These are phyloP conservation scores for Calonectria pauciramosa DNA, from an alignment of 2,329 filamentous ascomycete genomes.

Conservation along the genomic window DNA sequence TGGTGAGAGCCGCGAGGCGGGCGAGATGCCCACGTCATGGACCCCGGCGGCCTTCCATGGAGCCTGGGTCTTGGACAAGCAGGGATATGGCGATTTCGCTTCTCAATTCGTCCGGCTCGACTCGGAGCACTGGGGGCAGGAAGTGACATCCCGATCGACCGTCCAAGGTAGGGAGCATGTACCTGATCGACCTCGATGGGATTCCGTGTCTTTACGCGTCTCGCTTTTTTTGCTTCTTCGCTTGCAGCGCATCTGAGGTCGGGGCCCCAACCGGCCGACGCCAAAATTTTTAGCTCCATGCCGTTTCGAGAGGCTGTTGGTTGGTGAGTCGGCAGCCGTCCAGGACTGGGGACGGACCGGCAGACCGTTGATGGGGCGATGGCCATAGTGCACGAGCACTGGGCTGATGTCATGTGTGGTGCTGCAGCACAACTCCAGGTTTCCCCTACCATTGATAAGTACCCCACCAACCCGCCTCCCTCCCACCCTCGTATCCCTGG, in stretches of 20 bases:
- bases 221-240: constrained; percentile 7
- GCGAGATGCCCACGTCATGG: constrained; percentile 45
- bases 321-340: neutral
- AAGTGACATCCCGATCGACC: neutral
- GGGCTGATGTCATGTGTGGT: constrained; percentile 20
- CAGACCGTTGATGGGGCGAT: constrained; percentile 11
- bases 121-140: neutral
- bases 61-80: constrained; percentile 10
- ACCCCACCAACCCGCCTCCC: constrained; percentile 5
- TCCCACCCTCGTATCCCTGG: neutral
- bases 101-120: constrained; percentile 12
- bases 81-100: constrained; percentile 5
- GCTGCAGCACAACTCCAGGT: constrained; percentile 6
- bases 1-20: constrained; percentile 36
- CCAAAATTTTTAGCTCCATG: constrained; percentile 1
- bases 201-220: neutral
- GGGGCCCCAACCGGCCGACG: neutral
- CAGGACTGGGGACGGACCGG: neutral
- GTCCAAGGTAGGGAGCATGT: constrained; percentile 2
- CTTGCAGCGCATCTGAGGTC: constrained; percentile 9
- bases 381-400: neutral
- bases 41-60: constrained; percentile 14
- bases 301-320: neutral
- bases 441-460: neutral
- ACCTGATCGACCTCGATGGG: constrained; percentile 2